A percentile compares a stretch with the other conserved stretches of the same genome.
Evolutionary conservation across 768 basidiomycete genomes (phyloP).

Genomic region (Calvatia gigantea): DNA sequence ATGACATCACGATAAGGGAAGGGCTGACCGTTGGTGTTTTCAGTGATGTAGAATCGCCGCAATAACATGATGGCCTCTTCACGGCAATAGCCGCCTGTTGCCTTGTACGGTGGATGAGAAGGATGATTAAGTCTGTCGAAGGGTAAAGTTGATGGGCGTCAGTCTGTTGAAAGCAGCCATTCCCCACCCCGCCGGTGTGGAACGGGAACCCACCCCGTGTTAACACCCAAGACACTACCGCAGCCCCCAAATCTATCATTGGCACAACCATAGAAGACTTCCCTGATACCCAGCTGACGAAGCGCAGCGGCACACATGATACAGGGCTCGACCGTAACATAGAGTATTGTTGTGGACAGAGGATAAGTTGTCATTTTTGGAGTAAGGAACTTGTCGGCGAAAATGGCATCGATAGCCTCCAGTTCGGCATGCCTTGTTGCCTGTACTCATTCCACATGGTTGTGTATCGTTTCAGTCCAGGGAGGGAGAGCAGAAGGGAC

Average conservation of each 20-base stretch:
- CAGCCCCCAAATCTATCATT: conserved; percentile 98
- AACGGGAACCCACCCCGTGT: conserved; percentile 51
- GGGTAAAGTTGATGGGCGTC: not conserved
- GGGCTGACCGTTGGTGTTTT: conserved; percentile 79
- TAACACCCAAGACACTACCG: conserved; percentile 90
- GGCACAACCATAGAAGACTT: conserved; percentile 89
- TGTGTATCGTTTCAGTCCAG: not conserved
- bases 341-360: conserved; percentile 77
- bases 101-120: conserved; percentile 68
- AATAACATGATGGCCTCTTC: conserved; percentile 87
- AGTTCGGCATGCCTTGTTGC: conserved; percentile 97
- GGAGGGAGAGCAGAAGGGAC: not conserved
- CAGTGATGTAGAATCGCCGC: conserved; percentile 87
- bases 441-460: conserved; percentile 34
- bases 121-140: conserved; percentile 62
- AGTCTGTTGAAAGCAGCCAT: not conserved
- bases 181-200: not conserved
- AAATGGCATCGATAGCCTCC: conserved; percentile 89
- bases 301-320: conserved; percentile 99
- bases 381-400: conserved; percentile 59
- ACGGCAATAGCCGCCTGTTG: conserved; percentile 71
- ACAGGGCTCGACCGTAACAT: conserved; percentile 98
- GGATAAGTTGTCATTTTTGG: conserved; percentile 52
- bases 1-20: conserved; percentile 8
- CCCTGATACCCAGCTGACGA: conserved; percentile 86